Conservation (phyloP, 108 stramenopile genomes). For the Nitzschia sp. region DNA sequence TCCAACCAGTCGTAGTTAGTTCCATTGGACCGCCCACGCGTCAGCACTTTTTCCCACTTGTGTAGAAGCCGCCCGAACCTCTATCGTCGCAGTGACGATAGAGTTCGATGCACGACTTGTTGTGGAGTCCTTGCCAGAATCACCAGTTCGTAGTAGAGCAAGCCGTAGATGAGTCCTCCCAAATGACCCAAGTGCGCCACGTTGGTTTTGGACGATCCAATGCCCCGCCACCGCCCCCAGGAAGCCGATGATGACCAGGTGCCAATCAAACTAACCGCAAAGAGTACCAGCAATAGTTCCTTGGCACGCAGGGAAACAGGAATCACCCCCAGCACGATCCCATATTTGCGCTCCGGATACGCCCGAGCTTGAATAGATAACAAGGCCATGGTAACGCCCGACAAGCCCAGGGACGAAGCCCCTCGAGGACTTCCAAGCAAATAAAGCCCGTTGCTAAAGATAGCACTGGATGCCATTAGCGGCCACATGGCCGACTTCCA, state of each 20-base stretch:
- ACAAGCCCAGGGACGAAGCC: conserved; percentile 62
- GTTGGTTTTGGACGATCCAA: not conserved
- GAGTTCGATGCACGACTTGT: not conserved
- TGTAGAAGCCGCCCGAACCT: too few species aligned
- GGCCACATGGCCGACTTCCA: conserved; percentile 46
- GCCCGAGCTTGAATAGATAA: conserved; percentile 59
- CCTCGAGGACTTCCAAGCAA: conserved; percentile 32
- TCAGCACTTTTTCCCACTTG: too few species aligned
- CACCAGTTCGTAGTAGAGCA: conserved; percentile 54
- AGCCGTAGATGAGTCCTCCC: conserved; percentile 75
- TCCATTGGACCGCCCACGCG: too few species aligned
- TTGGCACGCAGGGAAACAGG: conserved; percentile 61
- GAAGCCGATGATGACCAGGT: not conserved
- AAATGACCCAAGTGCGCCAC: conserved; percentile 75
- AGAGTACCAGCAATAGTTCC: conserved; percentile 44
- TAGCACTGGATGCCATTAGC: conserved; percentile 51
- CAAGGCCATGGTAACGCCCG: conserved; percentile 67
- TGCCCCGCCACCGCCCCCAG: not conserved
- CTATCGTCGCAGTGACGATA: too few species aligned
- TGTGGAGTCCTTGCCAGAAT: conserved; percentile 32
- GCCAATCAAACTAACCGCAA: conserved; percentile 48
- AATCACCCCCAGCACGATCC: conserved; percentile 52
- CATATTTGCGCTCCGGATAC: conserved; percentile 47
- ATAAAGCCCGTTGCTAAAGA: conserved; percentile 38
- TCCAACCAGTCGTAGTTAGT: too few species aligned